Base-by-base conservation (phyloP, 2,329 filamentous ascomycete species). In the Epichloe scottii region DNA sequence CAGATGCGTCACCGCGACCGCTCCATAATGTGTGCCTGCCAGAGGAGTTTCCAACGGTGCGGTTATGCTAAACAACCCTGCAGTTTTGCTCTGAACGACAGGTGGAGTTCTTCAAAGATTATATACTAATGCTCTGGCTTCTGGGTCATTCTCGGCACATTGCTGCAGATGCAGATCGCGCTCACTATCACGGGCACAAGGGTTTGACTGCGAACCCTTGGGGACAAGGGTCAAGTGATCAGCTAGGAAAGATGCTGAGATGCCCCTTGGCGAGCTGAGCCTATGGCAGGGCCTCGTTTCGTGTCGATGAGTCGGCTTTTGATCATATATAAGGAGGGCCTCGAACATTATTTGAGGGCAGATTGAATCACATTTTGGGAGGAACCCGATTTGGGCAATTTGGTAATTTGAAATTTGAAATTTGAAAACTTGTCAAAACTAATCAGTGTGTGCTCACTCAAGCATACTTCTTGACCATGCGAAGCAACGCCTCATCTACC, bases 401-500 rank as follows among this genome's bases (percentile, higher is more conserved):
- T 30, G 26, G 26, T 10, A 30, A 10, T 30, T 30, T 30, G 26
- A 10, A n/a, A 26, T 5, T 39, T n/a, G 35, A 19, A 15, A 33
- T 7, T 34, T 4, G 33, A 8, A 19, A 5, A n/a, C 1, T 37
- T 26, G 5, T 12, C 8, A 4, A 12, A 8, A 38, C 12, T 49
- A 23, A 19, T 44, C 2, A 23, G n/a, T 17, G 11, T 44, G 33
- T 33, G 30, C 6, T 19, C 14, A 30, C 34, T 46, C 48, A 46
- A 35, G 62, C 56, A 50, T 69, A 68, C 54, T 64, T 66, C 30
- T 57, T 56, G 0, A 71, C 59, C 65, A 73, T 68, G 56, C 66
- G 60, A 35, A 78, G 59, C 50, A 80, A 60, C 0, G 71, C 70
- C 46, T 66, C 64, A 46, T 71, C 66, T 0, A 70, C 65, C 55